Percentiles rank a stretch among this genome's conserved stretches.
Conservation (phyloP, 2,329 filamentous ascomycete species). For the Aspergillus sp. region DNA sequence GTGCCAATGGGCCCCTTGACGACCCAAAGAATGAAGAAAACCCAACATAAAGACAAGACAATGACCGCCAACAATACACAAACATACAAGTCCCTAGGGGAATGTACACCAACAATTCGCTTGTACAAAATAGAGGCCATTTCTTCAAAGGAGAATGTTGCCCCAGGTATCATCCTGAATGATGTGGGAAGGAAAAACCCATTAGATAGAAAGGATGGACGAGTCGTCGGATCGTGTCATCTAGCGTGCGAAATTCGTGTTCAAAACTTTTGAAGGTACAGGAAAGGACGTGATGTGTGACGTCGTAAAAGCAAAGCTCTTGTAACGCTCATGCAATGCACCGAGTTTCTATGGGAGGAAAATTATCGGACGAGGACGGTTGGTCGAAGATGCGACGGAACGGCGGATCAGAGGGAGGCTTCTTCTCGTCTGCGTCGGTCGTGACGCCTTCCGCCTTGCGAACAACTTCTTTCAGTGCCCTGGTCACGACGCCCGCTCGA, state of each 20-base stretch:
- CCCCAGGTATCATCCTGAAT: not conserved
- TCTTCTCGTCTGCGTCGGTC: constrained; percentile 24
- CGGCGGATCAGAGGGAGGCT: constrained; percentile 38
- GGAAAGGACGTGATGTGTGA: constrained; percentile 8
- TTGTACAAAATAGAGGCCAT: constrained; percentile 23
- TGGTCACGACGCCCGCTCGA: constrained; percentile 48
- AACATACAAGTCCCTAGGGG: constrained; percentile 9
- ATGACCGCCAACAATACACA: constrained; percentile 20
- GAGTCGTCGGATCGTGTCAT: constrained; percentile 11
- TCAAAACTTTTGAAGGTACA: constrained; percentile 15
- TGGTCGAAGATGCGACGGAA: constrained; percentile 50
- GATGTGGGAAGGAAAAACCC: not conserved
- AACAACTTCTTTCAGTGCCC: constrained; percentile 49
- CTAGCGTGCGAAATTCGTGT: constrained; percentile 15
- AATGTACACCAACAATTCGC: constrained; percentile 14
- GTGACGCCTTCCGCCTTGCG: constrained; percentile 49
- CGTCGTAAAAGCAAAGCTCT: not conserved
- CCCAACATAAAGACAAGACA: constrained; percentile 18
- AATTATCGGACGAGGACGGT: constrained; percentile 29
- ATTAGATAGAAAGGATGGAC: constrained; percentile 10
- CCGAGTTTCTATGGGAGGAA: constrained; percentile 26
- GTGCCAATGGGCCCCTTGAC: constrained; percentile 5
- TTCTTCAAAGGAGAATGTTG: constrained; percentile 8
- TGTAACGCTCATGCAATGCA: constrained; percentile 16
- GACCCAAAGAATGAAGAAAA: constrained; percentile 7